Evolutionary conservation across 2,329 filamentous ascomycete species (phyloP).

Genomic region (Cladosporium sphaerospermum): DNA sequence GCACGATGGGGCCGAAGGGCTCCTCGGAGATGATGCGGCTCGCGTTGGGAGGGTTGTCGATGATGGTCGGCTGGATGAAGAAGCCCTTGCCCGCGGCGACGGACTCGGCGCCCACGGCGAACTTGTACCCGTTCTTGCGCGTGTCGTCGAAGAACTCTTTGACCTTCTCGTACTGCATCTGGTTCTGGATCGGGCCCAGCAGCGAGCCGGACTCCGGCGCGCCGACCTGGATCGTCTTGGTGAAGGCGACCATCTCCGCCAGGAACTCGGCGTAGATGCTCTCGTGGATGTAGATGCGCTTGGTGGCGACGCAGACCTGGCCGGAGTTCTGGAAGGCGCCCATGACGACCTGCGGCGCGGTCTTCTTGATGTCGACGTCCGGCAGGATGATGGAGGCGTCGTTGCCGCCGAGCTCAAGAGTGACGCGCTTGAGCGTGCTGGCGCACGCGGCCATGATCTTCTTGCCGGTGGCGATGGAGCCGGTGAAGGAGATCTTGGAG

Average conservation of each 20-base stretch:
- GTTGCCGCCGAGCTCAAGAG: constrained; percentile 57
- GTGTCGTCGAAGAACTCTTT: constrained; percentile 34
- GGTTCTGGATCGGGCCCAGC: constrained; percentile 55
- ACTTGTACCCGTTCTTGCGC: constrained; percentile 41
- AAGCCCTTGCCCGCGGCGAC: constrained; percentile 38
- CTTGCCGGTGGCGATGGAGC: constrained; percentile 55
- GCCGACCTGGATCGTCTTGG: constrained; percentile 40
- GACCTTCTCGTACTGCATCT: constrained; percentile 51
- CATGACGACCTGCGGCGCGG: constrained; percentile 44
- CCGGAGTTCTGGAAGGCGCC: constrained; percentile 54
- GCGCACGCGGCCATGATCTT: constrained; percentile 53
- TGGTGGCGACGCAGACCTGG: constrained; percentile 50
- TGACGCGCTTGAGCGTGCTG: constrained; percentile 54
- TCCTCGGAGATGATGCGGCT: constrained; percentile 42
- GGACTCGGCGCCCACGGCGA: constrained; percentile 48
- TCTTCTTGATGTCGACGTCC: constrained; percentile 51
- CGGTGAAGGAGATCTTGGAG: constrained; percentile 59
- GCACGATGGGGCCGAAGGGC: constrained; percentile 47
- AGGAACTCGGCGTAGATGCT: constrained; percentile 47
- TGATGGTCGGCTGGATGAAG: constrained; percentile 40
- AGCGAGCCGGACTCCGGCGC: constrained; percentile 36
- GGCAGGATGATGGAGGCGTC: constrained; percentile 54
- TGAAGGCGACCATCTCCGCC: constrained; percentile 41
- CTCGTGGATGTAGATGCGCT: constrained; percentile 53
- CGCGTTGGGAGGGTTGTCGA: constrained; percentile 40